Percentiles rank a stretch among this genome's conserved stretches.
These are phyloP conservation scores for Nemania diffusa DNA, from an alignment of 2,329 filamentous ascomycete genomes.

Conservation along the genomic window DNA sequence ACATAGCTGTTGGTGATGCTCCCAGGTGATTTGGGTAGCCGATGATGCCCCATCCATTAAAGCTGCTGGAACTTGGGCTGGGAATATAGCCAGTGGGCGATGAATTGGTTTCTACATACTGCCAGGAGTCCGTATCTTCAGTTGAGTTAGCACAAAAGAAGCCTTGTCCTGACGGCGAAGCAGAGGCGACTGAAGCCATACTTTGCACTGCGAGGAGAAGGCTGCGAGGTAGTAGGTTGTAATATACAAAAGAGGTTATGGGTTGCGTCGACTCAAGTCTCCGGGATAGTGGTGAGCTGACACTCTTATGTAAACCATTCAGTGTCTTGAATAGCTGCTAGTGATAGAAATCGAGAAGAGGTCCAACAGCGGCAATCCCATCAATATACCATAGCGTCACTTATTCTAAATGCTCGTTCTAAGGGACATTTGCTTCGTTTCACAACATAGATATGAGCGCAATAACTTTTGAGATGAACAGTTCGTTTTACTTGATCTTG, in stretches of 20 bases:
- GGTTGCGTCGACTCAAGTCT: constrained; percentile 2
- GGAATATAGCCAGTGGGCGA: constrained; percentile 56
- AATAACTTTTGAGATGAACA: background rate
- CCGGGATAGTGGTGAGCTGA: background rate
- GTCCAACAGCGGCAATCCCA: background rate
- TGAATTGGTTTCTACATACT: constrained; percentile 48
- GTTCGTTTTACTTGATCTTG: constrained; percentile 10
- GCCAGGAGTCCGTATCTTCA: constrained; percentile 51
- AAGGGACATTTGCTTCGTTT: background rate
- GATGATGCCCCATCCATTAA: constrained; percentile 62
- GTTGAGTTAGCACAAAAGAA: constrained; percentile 46
- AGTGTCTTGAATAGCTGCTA: background rate
- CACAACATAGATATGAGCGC: background rate
- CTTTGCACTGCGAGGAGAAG: constrained; percentile 12
- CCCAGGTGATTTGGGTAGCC: constrained; percentile 51
- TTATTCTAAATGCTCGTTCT: background rate
- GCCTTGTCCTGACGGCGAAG: constrained; percentile 45
- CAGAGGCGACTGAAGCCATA: constrained; percentile 50
- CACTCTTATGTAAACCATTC: background rate
- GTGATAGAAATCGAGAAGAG: background rate
- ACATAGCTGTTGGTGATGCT: constrained; percentile 52
- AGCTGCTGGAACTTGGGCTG: constrained; percentile 64
- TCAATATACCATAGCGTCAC: constrained; percentile 4
- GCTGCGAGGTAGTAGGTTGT: constrained; percentile 2
- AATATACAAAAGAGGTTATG: background rate